phyloP scores from a whole-genome alignment of 2,329 filamentous ascomycete genomes.

The Orbilia quercus region DNA sequence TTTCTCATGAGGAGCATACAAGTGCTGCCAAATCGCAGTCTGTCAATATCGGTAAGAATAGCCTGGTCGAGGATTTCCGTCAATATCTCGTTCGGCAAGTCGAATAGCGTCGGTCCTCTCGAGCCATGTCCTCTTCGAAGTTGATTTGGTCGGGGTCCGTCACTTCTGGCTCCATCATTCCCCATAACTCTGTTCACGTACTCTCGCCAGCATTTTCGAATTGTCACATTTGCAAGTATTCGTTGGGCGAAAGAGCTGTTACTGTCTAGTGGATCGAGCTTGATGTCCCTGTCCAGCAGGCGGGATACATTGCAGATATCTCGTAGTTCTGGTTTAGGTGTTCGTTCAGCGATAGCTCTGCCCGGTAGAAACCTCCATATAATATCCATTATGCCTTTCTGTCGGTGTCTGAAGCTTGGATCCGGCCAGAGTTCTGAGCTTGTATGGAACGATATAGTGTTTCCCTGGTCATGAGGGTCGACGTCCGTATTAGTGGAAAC shows the following conservation, averaged over 20 bases:
- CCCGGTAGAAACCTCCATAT: constrained; percentile 11
- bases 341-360: background rate
- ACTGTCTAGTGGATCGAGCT: constrained; percentile 23
- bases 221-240: background rate
- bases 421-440: background rate
- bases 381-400: constrained; percentile 36
- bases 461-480: background rate
- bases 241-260: background rate
- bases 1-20: constrained; percentile 32
- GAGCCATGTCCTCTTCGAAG: background rate
- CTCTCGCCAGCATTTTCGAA: constrained; percentile 15
- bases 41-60: constrained; percentile 22
- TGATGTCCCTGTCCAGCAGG: constrained; percentile 18
- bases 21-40: constrained; percentile 37
- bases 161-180: background rate
- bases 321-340: constrained; percentile 22
- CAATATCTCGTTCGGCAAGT: constrained; percentile 36
- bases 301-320: constrained; percentile 27
- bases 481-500: background rate
- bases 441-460: constrained; percentile 1
- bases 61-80: constrained; percentile 27
- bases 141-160: background rate
- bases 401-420: background rate
- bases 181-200: background rate
- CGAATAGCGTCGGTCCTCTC: constrained; percentile 13